Evolutionary conservation across 2,329 filamentous ascomycete species (phyloP).

Genomic region (Microdochium nivale): DNA sequence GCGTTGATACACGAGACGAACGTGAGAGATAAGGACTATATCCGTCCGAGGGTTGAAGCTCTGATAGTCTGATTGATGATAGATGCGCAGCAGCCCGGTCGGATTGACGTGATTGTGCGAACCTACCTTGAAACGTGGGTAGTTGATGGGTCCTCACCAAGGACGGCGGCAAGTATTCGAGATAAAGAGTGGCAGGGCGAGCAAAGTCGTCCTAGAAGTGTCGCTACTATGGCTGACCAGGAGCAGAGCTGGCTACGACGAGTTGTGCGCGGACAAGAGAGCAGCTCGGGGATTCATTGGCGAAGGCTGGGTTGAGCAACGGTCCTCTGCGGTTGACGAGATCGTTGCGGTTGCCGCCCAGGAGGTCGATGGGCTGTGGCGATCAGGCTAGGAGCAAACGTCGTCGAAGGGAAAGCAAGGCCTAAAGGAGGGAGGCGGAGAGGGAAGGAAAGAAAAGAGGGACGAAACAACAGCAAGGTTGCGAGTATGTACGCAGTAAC

Average conservation of each 20-base stretch:
- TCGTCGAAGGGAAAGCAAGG: not conserved
- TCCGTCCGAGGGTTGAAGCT: no score
- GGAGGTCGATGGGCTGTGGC: not conserved
- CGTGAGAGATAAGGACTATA: no score
- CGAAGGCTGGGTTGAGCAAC: not conserved
- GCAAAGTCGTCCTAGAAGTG: not conserved
- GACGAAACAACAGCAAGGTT: not conserved
- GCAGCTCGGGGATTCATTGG: not conserved
- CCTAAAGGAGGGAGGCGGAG: not conserved
- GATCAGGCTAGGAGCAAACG: not conserved
- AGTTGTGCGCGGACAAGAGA: not conserved
- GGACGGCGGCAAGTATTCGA: not conserved
- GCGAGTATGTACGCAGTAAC: not conserved
- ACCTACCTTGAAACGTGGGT: not conserved
- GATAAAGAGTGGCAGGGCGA: not conserved
- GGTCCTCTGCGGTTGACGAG: not conserved
- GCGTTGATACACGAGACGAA: no score
- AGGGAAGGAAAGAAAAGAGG: not conserved
- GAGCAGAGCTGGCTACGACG: not conserved
- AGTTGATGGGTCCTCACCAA: not conserved
- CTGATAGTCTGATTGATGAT: no score
- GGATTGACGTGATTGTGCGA: not conserved
- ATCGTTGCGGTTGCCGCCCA: not conserved
- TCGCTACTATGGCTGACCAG: not conserved
- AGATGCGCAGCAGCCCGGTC: not conserved